Evolutionary conservation across 2,329 filamentous ascomycete species (phyloP).

Genomic region (Metarhizium sp.): DNA sequence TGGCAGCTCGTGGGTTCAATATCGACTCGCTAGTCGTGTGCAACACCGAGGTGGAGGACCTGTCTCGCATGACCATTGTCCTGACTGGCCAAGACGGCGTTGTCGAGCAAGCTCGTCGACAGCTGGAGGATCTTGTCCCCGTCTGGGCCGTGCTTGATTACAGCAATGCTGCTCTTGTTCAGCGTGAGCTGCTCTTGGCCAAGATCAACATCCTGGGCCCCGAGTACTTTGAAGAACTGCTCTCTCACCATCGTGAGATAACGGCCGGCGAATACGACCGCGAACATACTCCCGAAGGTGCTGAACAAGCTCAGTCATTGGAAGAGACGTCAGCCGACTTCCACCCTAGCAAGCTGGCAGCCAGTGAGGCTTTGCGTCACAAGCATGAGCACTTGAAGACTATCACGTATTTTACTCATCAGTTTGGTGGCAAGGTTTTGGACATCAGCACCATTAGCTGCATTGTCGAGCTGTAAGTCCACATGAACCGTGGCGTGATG

Average conservation of each 20-base stretch:
- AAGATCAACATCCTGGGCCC: slow-evolving; percentile 96
- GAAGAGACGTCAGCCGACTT: slow-evolving; percentile 56
- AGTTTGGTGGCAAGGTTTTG: slow-evolving; percentile 94
- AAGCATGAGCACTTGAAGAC: slow-evolving; percentile 97
- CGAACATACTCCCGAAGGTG: slow-evolving; percentile 33
- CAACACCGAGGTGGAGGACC: slow-evolving; percentile 91
- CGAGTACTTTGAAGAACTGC: slow-evolving; percentile 95
- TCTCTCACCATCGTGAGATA: slow-evolving; percentile 92
- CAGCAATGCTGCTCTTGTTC: slow-evolving; percentile 82
- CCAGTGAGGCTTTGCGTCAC: slow-evolving; percentile 82
- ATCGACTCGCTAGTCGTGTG: slow-evolving; percentile 98
- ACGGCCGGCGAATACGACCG: slow-evolving; percentile 34
- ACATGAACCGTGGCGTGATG: not conserved
- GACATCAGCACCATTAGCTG: slow-evolving; percentile 98
- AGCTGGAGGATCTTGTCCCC: slow-evolving; percentile 92
- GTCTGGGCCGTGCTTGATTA: slow-evolving; percentile 99
- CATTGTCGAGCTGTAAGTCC: slow-evolving; percentile 89
- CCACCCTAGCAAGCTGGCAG: slow-evolving; percentile 78
- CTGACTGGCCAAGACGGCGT: slow-evolving; percentile 93
- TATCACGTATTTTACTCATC: slow-evolving; percentile 93
- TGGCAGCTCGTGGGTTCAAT: slow-evolving; percentile 95
- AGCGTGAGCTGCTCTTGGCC: slow-evolving; percentile 88
- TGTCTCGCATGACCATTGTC: slow-evolving; percentile 98
- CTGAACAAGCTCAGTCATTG: slow-evolving; percentile 29
- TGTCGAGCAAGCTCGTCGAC: slow-evolving; percentile 89